Evolutionary conservation across 225 moss, liverwort and hornwort genomes (phyloP).

Genomic region (Polytrichum formosum): DNA sequence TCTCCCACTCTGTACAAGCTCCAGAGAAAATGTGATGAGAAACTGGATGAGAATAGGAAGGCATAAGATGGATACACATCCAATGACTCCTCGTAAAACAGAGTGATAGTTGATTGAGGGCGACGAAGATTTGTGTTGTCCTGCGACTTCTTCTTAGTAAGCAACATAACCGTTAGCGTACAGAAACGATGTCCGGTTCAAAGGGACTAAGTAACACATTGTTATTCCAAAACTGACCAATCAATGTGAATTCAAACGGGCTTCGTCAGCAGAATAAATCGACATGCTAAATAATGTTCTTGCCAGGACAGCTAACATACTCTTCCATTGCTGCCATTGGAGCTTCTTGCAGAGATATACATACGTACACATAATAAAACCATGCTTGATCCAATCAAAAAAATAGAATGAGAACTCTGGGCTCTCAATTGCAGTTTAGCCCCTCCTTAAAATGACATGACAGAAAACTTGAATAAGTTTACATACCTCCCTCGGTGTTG

Average conservation of each 20-base stretch:
- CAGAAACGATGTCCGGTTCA: background rate
- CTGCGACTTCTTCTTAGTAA: too few species aligned
- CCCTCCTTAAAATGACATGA: background rate
- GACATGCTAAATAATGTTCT: background rate
- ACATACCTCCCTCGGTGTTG: constrained; percentile 4
- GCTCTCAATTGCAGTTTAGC: too few species aligned
- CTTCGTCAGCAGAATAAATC: too few species aligned
- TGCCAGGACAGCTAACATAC: background rate
- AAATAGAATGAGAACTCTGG: background rate
- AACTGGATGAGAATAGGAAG: background rate
- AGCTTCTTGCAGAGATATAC: background rate
- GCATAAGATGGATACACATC: background rate
- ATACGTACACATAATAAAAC: background rate
- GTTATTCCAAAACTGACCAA: too few species aligned
- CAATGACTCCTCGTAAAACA: background rate
- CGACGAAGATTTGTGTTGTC: too few species aligned
- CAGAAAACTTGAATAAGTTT: background rate
- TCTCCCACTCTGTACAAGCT: constrained; percentile 46
- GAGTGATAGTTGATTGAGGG: background rate
- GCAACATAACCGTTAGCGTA: background rate
- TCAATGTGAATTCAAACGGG: too few species aligned
- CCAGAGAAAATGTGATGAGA: background rate
- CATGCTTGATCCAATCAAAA: background rate
- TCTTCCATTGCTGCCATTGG: background rate
- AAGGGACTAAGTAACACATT: background rate